Evolutionary conservation across 129 eudicot genomes (phyloP), one percentile per base, ranked within the genome.

Genomic region (Rutidosis leptorrhynchoides): DNA sequence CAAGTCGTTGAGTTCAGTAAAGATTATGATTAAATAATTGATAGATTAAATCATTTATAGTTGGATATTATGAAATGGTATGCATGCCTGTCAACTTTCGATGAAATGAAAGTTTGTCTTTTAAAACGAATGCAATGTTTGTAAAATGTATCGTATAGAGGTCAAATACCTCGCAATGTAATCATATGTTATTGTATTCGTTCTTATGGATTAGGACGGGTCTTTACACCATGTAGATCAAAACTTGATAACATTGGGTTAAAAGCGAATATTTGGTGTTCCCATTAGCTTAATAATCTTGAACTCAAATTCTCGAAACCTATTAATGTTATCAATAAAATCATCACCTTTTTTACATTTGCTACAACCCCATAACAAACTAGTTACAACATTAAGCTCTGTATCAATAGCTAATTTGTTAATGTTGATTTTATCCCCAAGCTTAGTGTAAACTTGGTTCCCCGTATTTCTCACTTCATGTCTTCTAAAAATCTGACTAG

Each of bases 161-260:
- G n/a, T n/a, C n/a, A n/a, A n/a, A n/a, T n/a, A n/a, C n/a, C n/a
- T n/a, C n/a, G n/a, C n/a, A n/a, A n/a, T n/a, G n/a, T n/a, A n/a
- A n/a, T n/a, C n/a, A n/a, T n/a, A n/a, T n/a, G n/a, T n/a, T n/a
- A n/a, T n/a, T n/a, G n/a, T n/a, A n/a, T n/a, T n/a, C n/a, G n/a
- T n/a, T n/a, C n/a, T n/a, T n/a, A n/a, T n/a, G n/a, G n/a, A n/a
- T n/a, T n/a, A n/a, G n/a, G n/a, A n/a, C n/a, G n/a, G n/a, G n/a
- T n/a, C n/a, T n/a, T n/a, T n/a, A n/a, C n/a, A n/a, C 85, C 80
- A 10, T 82, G 86, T 46, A 78, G 64, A 51, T 82, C 83, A 32
- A 82, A 68, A 75, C 71, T 6, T 1, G 70, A 68, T 23, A 82
- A 25, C 0, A 64, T 43, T 0, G 83, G 86, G 19, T 74, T 74